phyloP scores from a whole-genome alignment of 768 basidiomycete genomes.

The Peribolospora kevripleyi region DNA sequence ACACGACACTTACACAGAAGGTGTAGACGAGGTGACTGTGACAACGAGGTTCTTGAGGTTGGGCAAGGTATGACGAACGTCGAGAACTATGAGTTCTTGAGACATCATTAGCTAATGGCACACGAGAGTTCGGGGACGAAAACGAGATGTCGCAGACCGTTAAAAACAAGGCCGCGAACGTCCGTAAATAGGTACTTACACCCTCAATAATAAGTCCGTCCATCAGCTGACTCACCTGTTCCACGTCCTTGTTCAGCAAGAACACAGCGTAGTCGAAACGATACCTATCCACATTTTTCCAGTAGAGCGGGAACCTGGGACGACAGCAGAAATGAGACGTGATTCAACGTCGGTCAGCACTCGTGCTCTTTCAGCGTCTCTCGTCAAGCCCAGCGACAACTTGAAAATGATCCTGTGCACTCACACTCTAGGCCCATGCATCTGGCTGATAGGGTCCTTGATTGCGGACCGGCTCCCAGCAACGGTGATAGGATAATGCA shows the following conservation, averaged over 20 bases:
- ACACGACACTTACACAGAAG: no score
- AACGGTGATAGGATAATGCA: conserved; percentile 75
- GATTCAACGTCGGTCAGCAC: no score
- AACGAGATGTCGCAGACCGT: no score
- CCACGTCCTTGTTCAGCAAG: conserved; percentile 87
- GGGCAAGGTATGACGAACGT: conserved; percentile 84
- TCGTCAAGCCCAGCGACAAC: no score
- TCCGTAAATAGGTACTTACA: not conserved
- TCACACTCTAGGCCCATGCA: conserved; percentile 85
- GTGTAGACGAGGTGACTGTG: conserved; percentile 29
- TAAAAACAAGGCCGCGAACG: not conserved
- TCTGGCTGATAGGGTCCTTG: conserved; percentile 72
- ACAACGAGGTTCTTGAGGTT: conserved; percentile 85
- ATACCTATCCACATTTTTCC: conserved; percentile 83
- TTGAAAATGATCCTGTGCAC: conserved; percentile 15
- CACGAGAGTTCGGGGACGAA: conserved; percentile 34
- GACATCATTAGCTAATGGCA: conserved; percentile 48
- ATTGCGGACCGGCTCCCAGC: conserved; percentile 76
- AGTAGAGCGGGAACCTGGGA: conserved; percentile 74
- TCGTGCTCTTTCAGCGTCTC: no score
- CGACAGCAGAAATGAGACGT: not conserved
- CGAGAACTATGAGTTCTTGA: conserved; percentile 64
- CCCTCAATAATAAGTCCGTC: not conserved
- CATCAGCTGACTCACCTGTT: conserved; percentile 38
- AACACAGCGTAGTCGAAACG: conserved; percentile 96